Percentiles rank a stretch among this genome's conserved stretches.
Evolutionary conservation across 495 filamentous ascomycete genomes (phyloP).

Genomic region (Melanomma pulvis-pyrius): DNA sequence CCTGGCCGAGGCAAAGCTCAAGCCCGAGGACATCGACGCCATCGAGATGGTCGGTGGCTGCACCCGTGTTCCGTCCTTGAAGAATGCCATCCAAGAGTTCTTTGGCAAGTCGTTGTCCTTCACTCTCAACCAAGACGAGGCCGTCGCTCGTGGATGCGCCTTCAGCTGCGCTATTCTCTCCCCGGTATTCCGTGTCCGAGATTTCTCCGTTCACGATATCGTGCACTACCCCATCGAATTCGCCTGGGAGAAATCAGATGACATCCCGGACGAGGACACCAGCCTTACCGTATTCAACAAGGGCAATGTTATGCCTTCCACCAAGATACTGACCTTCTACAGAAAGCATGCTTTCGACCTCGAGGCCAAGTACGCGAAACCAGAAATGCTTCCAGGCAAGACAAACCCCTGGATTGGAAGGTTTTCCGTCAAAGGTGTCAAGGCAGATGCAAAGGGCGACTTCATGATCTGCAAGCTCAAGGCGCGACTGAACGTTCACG

Average conservation of each 20-base stretch:
- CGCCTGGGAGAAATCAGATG: slow-evolving; percentile 97
- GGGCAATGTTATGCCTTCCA: slow-evolving; percentile 96
- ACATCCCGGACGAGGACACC: slow-evolving; percentile 98
- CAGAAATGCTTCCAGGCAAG: slow-evolving; percentile 87
- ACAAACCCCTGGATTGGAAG: slow-evolving; percentile 91
- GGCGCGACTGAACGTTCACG: slow-evolving; percentile 94
- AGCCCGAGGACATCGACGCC: slow-evolving; percentile 85
- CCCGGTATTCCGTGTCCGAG: slow-evolving; percentile 96
- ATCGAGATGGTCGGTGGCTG: slow-evolving; percentile 94
- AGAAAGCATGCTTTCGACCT: slow-evolving; percentile 96
- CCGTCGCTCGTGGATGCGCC: slow-evolving; percentile 91
- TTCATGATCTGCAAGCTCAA: slow-evolving; percentile 95
- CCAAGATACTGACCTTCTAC: slow-evolving; percentile 99
- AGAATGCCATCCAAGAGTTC: slow-evolving; percentile 85
- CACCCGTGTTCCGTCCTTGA: slow-evolving; percentile 91
- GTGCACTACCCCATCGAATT: slow-evolving; percentile 99
- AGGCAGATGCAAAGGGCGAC: slow-evolving; percentile 61
- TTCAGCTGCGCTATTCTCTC: slow-evolving; percentile 99
- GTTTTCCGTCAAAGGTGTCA: slow-evolving; percentile 69
- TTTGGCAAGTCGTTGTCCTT: slow-evolving; percentile 92
- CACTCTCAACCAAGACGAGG: slow-evolving; percentile 98
- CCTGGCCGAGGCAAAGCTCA: slow-evolving; percentile 86
- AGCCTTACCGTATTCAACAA: slow-evolving; percentile 96
- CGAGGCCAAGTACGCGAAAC: slow-evolving; percentile 89
- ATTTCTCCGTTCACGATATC: slow-evolving; percentile 96